Conservation (phyloP, 441 rosid genomes). For the Pelargonium citronellum region DNA sequence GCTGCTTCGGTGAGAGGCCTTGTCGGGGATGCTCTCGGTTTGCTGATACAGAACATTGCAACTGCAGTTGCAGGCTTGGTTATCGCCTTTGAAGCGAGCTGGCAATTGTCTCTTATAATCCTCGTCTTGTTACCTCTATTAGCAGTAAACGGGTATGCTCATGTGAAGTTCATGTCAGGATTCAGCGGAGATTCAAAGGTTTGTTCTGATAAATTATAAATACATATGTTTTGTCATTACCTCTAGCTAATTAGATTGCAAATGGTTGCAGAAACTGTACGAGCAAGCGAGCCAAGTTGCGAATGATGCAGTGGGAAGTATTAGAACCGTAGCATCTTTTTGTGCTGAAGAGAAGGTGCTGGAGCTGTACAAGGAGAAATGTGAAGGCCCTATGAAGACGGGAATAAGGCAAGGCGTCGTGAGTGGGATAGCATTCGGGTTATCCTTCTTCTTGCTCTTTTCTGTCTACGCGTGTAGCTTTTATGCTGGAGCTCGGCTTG, state of each 20-base stretch:
- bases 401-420: conserved; percentile 62
- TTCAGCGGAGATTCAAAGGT: conserved; percentile 73
- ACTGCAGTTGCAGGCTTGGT: conserved; percentile 45
- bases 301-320: conserved; percentile 73
- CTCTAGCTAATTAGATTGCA: not conserved
- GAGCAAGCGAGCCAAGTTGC: conserved; percentile 87
- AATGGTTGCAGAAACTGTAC: conserved; percentile 48
- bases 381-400: conserved; percentile 52
- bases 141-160: conserved; percentile 39
- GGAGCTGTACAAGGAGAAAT: conserved; percentile 54
- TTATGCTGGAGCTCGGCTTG: conserved; percentile 68
- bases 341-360: conserved; percentile 75
- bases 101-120: conserved; percentile 48
- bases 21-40: conserved; percentile 61
- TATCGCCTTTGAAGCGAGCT: conserved; percentile 57
- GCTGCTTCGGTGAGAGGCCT: conserved; percentile 45
- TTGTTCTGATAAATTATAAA: conserved; percentile 8
- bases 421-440: conserved; percentile 61
- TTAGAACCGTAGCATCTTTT: conserved; percentile 82
- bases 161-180: conserved; percentile 44
- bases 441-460: conserved; percentile 50
- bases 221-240: no score
- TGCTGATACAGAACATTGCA: conserved; percentile 46
- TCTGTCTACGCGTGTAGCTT: conserved; percentile 52
- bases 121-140: conserved; percentile 45